A percentile compares a stretch with the other conserved stretches of the same genome.
Conservation (phyloP, 2,329 filamentous ascomycete genomes). For the Lachnellula subtilissima region DNA sequence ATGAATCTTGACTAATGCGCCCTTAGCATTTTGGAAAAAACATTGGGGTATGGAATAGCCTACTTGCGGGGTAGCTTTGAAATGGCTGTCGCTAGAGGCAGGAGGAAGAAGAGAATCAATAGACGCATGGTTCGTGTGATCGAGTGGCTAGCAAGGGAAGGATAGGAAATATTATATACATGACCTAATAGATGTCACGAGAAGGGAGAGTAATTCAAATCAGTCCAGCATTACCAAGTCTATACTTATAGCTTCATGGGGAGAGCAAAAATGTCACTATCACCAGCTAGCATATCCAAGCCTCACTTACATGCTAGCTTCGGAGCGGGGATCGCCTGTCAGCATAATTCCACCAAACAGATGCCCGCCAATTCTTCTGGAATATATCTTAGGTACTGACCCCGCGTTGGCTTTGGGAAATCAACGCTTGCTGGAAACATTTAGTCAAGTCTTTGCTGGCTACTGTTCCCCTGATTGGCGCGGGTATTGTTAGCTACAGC, state of each 20-base stretch:
- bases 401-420: background rate
- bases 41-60: background rate
- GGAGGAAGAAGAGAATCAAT: background rate
- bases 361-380: background rate
- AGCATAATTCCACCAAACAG: background rate
- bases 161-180: background rate
- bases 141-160: background rate
- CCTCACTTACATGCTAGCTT: background rate
- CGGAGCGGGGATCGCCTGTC: background rate
- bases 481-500: background rate
- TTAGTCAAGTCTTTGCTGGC: background rate
- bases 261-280: background rate
- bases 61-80: slow-evolving; percentile 1
- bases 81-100: slow-evolving; percentile 6
- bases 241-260: background rate
- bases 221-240: no score
- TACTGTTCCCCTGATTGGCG: background rate
- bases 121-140: slow-evolving; percentile 1
- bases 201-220: no score
- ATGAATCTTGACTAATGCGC: background rate
- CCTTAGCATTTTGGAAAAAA: background rate
- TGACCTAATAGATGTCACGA: background rate
- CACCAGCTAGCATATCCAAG: background rate
- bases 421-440: background rate
- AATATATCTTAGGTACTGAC: background rate